Evolutionary conservation across 805 yeast genomes (phyloP), one percentile per base, ranked within the genome.

Genomic region (Zygotorulaspora sp.): DNA sequence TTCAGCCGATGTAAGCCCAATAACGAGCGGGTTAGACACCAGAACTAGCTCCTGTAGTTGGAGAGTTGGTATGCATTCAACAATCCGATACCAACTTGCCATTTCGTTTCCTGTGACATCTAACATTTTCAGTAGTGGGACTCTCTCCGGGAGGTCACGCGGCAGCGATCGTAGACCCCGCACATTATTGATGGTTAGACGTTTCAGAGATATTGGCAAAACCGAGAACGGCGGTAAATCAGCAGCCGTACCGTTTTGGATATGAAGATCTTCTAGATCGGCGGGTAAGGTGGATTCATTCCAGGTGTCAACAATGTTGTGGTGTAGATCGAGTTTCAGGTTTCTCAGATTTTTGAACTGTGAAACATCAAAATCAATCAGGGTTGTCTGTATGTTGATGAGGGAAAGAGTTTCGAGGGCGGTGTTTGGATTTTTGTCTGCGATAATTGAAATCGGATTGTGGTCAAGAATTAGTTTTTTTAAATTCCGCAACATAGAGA

Each of bases 401-500:
- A 26, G 12, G 3, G 17, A n/a, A 9, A 26, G 17, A 14, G 14
- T 26, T 17, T 12, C 16, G 10, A 26, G 8, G 6, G 30, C n/a
- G 10, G n/a, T 8, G 30, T 14, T n/a, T 4, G 7, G 16, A 9
- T 12, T 14, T 9, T 11, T 10, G 15, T 26, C 30, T 11, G 30
- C 15, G 16, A 26, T 26, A 17, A 11, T 11, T 25, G 25, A 47
- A 15, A 53, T 27, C 29, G 58, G 53, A 30, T 56, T 57, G 23
- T 50, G 50, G 23, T 57, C 51, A 11, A 58, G 24, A 14, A 31
- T 47, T 23, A 58, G 40, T 5, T 45, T 41, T 11, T 41, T 40
- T 21, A 58, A 39, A 9, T 35, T 41, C 13, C 30, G 39, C 26
- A 58, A 43, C 5, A 31, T 11, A 14, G 38, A 35, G n/a, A 57